Conservation (phyloP, 169 alveolate species). For the Plasmodium sp. region DNA sequence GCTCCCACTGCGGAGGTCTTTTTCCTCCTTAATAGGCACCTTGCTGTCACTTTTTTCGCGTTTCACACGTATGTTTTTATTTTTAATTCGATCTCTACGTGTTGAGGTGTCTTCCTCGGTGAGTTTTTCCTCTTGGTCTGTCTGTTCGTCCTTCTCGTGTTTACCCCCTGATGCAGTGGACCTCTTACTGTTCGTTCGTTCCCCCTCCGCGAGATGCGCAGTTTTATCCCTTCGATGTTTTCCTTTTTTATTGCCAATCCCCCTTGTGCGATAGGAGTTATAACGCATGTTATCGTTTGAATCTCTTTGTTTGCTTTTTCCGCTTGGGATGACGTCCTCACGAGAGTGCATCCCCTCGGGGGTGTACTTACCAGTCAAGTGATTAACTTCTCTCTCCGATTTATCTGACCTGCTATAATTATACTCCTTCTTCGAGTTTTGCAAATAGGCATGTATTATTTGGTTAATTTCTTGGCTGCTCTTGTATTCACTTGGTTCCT, state of each 20-base stretch:
- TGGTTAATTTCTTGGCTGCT: constrained; percentile 10
- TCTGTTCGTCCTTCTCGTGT: not conserved
- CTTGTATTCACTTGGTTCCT: not conserved
- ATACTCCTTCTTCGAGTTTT: constrained; percentile 23
- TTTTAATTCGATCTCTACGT: not conserved
- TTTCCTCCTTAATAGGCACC: constrained; percentile 1
- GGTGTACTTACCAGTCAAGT: not conserved
- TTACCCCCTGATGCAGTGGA: not conserved
- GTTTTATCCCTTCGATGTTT: not conserved
- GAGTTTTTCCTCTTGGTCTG: not conserved
- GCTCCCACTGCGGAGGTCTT: not conserved
- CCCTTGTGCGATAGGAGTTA: not conserved
- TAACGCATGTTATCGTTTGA: not conserved
- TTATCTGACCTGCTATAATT: not conserved
- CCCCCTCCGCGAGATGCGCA: not conserved
- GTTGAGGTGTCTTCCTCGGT: not conserved
- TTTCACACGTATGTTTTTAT: not conserved
- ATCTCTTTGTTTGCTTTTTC: not conserved
- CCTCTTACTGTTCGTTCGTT: not conserved
- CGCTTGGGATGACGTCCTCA: not conserved
- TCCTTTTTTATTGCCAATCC: not conserved
- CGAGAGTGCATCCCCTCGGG: not conserved
- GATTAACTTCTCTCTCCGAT: not conserved
- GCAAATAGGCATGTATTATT: constrained; percentile 13
- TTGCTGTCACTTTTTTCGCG: not conserved